A percentile compares a stretch with the other conserved stretches of the same genome.
Conservation (phyloP, 2,329 filamentous ascomycete species). For the Trichoderma sp. region DNA sequence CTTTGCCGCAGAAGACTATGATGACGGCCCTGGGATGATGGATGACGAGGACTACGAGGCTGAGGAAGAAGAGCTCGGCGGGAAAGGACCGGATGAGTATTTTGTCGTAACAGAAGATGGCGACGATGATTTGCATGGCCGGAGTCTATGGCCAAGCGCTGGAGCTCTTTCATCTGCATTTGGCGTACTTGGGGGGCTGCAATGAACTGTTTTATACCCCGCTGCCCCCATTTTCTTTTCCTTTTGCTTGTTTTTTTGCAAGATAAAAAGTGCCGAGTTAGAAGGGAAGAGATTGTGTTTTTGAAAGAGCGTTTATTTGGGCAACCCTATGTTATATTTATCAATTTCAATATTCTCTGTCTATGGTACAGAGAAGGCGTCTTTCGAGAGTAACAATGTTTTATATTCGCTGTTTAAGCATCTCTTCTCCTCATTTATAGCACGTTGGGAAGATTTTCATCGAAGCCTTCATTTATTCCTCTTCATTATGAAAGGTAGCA, state of each 20-base stretch:
- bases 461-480: neutral
- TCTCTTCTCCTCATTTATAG: neutral
- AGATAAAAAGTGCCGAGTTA: neutral
- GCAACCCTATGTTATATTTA: neutral
- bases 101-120: conserved; percentile 39
- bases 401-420: too few species aligned
- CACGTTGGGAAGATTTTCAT: neutral
- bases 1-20: conserved; percentile 35
- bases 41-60: neutral
- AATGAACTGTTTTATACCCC: neutral
- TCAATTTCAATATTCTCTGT: neutral
- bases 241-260: neutral
- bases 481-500: neutral
- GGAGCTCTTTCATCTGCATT: conserved; percentile 9
- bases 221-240: neutral
- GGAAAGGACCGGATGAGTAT: conserved; percentile 34
- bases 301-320: neutral
- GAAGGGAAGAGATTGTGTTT: neutral
- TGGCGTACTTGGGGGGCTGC: conserved; percentile 15
- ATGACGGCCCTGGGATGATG: conserved; percentile 10
- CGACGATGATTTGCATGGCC: neutral
- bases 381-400: neutral
- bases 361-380: neutral
- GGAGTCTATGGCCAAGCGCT: conserved; percentile 7
- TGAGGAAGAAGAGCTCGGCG: conserved; percentile 10